phyloP scores from a whole-genome alignment of 805 yeast species.

The Naumovozyma castellii region DNA sequence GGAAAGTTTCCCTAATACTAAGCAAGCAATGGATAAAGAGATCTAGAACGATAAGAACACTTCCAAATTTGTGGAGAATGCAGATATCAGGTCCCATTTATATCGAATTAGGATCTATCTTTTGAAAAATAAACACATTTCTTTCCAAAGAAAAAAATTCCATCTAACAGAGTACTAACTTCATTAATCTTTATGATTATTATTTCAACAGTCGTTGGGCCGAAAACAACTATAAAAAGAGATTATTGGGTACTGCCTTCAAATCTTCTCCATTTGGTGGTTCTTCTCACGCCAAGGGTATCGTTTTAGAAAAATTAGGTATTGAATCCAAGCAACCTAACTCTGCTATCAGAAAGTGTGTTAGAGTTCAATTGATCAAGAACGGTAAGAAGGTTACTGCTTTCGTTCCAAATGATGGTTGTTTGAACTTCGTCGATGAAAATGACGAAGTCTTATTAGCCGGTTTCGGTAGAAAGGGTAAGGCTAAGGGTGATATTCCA shows the following conservation, averaged over 20 bases:
- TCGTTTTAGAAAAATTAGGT: conserved; percentile 98
- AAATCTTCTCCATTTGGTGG: conserved; percentile 99
- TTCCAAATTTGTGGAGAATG: no score
- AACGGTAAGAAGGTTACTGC: conserved; percentile 99
- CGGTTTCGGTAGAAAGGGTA: conserved; percentile 99
- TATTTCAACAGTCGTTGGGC: conserved; percentile 79
- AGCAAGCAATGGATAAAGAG: no score
- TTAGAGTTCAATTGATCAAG: conserved; percentile 99
- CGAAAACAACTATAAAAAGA: conserved; percentile 93
- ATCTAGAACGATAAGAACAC: no score
- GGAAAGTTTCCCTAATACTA: no score
- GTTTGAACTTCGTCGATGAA: conserved; percentile 99
- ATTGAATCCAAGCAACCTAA: conserved; percentile 99
- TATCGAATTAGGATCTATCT: no score
- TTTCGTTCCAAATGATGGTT: conserved; percentile 99
- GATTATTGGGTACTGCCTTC: conserved; percentile 99
- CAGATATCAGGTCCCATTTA: no score
- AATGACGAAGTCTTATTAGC: conserved; percentile 99
- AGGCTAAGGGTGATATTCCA: conserved; percentile 99
- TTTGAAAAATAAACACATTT: no score
- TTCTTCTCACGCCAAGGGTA: conserved; percentile 99
- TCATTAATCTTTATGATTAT: conserved; percentile 1
- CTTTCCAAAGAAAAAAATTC: not conserved
- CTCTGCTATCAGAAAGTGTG: conserved; percentile 99
- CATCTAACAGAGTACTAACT: conserved; percentile 8